Conservation (phyloP, 345 rosid genomes). For the Eutrema japonicum region DNA sequence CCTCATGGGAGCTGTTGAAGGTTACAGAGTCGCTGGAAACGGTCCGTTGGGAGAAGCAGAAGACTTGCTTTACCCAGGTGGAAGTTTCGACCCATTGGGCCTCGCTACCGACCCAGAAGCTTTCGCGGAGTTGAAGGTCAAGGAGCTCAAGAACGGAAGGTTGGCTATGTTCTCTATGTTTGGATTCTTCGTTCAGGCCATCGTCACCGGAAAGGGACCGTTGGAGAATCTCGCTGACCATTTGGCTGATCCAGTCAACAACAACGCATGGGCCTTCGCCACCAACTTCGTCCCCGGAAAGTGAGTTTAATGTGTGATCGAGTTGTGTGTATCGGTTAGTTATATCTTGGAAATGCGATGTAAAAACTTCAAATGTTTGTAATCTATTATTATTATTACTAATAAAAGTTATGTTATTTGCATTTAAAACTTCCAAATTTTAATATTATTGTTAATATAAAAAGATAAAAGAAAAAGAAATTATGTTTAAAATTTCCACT, state of each 20-base stretch:
- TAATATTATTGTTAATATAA: no score
- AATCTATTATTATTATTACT: no score
- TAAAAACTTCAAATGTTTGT: constrained; percentile 8
- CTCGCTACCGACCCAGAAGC: constrained; percentile 85
- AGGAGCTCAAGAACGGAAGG: constrained; percentile 83
- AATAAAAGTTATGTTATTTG: no score
- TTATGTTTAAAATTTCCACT: no score
- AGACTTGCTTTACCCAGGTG: constrained; percentile 76
- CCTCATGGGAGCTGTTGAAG: constrained; percentile 80
- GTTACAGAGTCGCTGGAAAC: constrained; percentile 65
- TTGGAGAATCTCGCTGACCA: constrained; percentile 83
- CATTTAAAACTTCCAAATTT: no score
- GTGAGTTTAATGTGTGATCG: constrained; percentile 40
- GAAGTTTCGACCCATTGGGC: constrained; percentile 83
- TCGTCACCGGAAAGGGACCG: constrained; percentile 82
- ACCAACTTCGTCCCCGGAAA: constrained; percentile 91
- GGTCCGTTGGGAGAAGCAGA: constrained; percentile 74
- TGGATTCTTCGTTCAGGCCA: constrained; percentile 85
- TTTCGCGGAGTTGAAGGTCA: constrained; percentile 79
- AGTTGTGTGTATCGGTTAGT: constrained; percentile 18
- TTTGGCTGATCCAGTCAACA: constrained; percentile 82
- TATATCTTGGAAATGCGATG: constrained; percentile 20
- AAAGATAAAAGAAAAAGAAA: no score
- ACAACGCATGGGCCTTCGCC: constrained; percentile 90
- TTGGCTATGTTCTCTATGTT: constrained; percentile 90